phyloP scores from a whole-genome alignment of 2,329 filamentous ascomycete species.

The Aquanectria penicillioides region DNA sequence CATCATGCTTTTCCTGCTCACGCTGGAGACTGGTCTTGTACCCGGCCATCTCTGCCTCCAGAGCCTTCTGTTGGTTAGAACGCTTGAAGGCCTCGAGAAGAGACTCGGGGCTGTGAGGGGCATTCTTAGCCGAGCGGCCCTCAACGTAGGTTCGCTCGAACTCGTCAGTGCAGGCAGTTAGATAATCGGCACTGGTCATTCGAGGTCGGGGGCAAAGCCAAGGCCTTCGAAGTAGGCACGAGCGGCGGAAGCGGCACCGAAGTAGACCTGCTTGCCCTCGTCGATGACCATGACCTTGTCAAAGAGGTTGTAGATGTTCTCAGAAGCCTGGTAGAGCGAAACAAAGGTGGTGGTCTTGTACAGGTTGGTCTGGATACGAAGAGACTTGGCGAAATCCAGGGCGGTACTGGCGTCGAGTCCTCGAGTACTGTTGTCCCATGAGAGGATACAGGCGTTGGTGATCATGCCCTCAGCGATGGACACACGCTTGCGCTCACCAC shows the following conservation, averaged over 20 bases:
- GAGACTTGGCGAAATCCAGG: slow-evolving; percentile 72
- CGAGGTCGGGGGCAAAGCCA: slow-evolving; percentile 80
- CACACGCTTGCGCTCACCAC: slow-evolving; percentile 77
- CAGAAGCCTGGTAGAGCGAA: slow-evolving; percentile 85
- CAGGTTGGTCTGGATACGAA: slow-evolving; percentile 84
- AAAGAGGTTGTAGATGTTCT: slow-evolving; percentile 82
- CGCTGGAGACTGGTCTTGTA: slow-evolving; percentile 73
- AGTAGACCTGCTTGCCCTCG: slow-evolving; percentile 79
- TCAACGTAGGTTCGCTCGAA: slow-evolving; percentile 81
- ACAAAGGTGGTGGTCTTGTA: slow-evolving; percentile 88
- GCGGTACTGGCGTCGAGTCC: slow-evolving; percentile 76
- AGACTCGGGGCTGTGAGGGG: slow-evolving; percentile 73
- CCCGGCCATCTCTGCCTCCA: slow-evolving; percentile 72
- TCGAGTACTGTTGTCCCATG: slow-evolving; percentile 80
- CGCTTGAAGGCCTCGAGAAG: slow-evolving; percentile 76
- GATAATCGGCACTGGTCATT: slow-evolving; percentile 83
- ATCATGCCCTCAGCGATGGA: slow-evolving; percentile 86
- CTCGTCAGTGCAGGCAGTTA: slow-evolving; percentile 85
- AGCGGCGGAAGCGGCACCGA: slow-evolving; percentile 74
- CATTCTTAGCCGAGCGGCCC: slow-evolving; percentile 72
- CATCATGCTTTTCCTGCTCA: slow-evolving; percentile 75
- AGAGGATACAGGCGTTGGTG: slow-evolving; percentile 75
- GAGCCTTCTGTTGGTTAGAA: slow-evolving; percentile 65
- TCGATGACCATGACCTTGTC: slow-evolving; percentile 89
- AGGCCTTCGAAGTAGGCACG: slow-evolving; percentile 80